Base-by-base conservation (phyloP, 306 rosid species). In the Clitoria ternatea region DNA sequence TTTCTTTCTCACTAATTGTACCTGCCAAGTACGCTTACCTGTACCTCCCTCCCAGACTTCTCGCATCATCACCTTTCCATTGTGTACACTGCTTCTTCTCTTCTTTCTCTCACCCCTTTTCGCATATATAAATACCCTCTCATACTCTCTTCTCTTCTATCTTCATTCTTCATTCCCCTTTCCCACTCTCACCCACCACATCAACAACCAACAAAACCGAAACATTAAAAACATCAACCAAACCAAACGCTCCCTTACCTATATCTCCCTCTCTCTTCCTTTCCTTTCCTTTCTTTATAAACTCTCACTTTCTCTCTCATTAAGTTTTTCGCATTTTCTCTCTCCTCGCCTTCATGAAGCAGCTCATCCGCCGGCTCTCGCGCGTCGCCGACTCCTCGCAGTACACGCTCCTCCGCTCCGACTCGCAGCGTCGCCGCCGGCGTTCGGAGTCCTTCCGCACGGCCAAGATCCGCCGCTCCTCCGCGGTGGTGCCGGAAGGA, bases 21-120 rank as follows among this genome's bases (percentile, higher is more conserved):
- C 98, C 96, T 66, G 81, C 81, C 86, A 84, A 90, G 98, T 93
- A 93, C 98, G 91, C 90, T 82, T 77, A 81, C 87, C 91, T 66
- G 98, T 93, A 93, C 97, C 93, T 90, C 87, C 97, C 93, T 90
- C 87, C 85, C 85, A 64, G 43, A 64, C 82, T 84, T 80, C 83
- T 42, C 83, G 81, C 89, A 73, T 83, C 96, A 77, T 72, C 56
- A 71, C 86, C 96, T 88, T 86, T 88, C 88, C 84, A 66, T 89
- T 82, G 82, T 44, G 37, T 69, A 73, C 73, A 26, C 81, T n/a
- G n/a, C n/a, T n/a, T n/a, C n/a, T n/a, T 6, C 47, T 53, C 57
- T n/a, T 64, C 62, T 74, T 48, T 4, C 13, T 54, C 47, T 6
- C 66, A 56, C 70, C 66, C 45, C 78, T 68, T 61, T 1, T 2